Evolutionary conservation across 1,284 basidiomycete species (phyloP).

Genomic region (Apiotrichum porosum): DNA sequence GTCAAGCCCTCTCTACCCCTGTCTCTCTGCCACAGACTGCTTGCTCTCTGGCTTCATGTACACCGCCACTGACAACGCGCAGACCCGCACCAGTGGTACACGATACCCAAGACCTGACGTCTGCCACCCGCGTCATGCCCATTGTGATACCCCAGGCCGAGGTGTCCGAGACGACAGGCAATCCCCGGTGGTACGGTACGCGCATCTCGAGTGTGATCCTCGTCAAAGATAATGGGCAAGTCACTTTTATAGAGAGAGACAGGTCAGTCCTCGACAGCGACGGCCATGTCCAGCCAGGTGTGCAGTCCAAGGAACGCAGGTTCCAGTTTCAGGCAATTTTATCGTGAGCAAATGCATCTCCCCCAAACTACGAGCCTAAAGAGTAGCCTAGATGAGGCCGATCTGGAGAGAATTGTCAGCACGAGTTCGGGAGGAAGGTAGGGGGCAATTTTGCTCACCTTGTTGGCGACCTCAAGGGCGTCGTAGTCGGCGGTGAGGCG

Average conservation of each 20-base stretch:
- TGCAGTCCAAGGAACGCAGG: neutral
- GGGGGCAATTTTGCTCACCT: constrained; percentile 57
- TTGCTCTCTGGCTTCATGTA: neutral
- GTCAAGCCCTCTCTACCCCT: too few species aligned
- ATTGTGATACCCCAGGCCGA: constrained; percentile 17
- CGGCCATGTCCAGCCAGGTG: constrained; percentile 3
- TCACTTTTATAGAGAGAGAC: constrained; percentile 43
- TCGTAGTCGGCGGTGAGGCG: constrained; percentile 92
- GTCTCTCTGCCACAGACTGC: neutral
- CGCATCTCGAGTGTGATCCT: constrained; percentile 42
- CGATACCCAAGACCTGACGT: constrained; percentile 12
- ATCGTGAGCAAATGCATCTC: constrained; percentile 20
- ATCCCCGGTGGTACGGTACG: constrained; percentile 39
- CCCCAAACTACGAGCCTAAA: constrained; percentile 14
- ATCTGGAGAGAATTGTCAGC: constrained; percentile 31
- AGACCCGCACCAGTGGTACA: constrained; percentile 8
- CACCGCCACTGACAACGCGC: neutral
- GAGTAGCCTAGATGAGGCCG: constrained; percentile 47
- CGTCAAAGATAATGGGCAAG: constrained; percentile 35
- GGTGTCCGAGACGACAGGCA: neutral
- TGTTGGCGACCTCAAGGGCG: constrained; percentile 97
- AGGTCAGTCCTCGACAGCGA: constrained; percentile 25
- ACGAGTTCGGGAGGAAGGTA: neutral
- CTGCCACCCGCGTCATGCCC: constrained; percentile 29
- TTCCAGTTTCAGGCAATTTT: neutral